Evolutionary conservation across 371 early-diverging fungal species (phyloP), one percentile per base, ranked within the genome.

Genomic region (Actinomortierella ambigua): DNA sequence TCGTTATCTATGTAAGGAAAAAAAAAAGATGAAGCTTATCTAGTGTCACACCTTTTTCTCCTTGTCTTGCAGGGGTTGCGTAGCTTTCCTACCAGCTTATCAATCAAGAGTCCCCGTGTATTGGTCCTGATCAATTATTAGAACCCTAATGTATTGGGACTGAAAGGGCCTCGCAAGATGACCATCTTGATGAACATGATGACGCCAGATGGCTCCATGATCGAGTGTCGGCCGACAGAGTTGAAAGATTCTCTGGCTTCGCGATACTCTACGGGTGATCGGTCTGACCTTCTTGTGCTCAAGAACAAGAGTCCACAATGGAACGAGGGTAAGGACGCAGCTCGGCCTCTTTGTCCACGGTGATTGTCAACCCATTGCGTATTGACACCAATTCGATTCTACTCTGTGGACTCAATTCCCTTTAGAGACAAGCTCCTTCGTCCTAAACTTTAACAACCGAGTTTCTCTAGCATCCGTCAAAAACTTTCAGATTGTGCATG

Each of bases 401-500:
- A n/a, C n/a, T n/a, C n/a, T n/a, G n/a, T n/a, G n/a, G n/a, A n/a
- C n/a, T n/a, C n/a, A n/a, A n/a, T n/a, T n/a, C n/a, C n/a, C n/a
- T n/a, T n/a, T 63, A 92, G 97, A 97, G 56, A 95, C 93, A 7
- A 90, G 93, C 68, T 92, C 96, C 6, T 98, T 94, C 81, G 94
- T 95, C 0, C 78, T 99, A 18, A 98, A 98, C 69, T 98, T 98
- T 76, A 94, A 91, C 57, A 95, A 95, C 8, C 81, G 98, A 15
- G 97, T 98, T 0, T 92, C 94, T 18, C 77, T 91, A 68, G 95
- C 99, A 8, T 95, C 95, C 5, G 97, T 98, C 39, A 97, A 98
- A 70, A 99, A 98, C 78, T 98, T 99, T 78, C 99, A 98, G 77
- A 89, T 99, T 51, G 93, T 98, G 15, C 93, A 92, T 64, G 92